These are phyloP conservation scores for Thielaviopsis punctulata DNA, from an alignment of 2,329 filamentous ascomycete genomes.

Conservation along the genomic window DNA sequence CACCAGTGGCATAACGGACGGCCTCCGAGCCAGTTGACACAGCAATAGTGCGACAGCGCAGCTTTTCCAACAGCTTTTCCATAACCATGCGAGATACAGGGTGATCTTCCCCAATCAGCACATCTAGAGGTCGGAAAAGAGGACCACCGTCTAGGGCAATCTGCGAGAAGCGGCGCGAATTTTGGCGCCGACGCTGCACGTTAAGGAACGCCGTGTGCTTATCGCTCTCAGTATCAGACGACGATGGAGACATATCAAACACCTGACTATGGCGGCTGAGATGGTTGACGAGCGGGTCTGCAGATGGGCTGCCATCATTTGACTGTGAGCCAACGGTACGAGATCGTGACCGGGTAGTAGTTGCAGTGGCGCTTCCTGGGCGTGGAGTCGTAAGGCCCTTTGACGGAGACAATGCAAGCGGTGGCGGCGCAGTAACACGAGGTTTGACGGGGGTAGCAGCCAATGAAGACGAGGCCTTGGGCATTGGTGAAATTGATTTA, in stretches of 20 bases:
- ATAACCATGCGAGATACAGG: constrained; percentile 96
- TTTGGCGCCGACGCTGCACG: constrained; percentile 86
- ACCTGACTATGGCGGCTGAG: constrained; percentile 87
- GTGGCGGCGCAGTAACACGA: constrained; percentile 33
- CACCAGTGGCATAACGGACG: constrained; percentile 82
- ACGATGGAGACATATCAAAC: constrained; percentile 91
- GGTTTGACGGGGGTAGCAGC: constrained; percentile 40
- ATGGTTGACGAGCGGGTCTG: constrained; percentile 53
- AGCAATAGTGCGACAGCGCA: constrained; percentile 84
- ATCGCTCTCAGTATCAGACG: constrained; percentile 90
- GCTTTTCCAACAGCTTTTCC: constrained; percentile 90
- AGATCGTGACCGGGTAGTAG: constrained; percentile 54
- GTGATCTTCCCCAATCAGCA: constrained; percentile 94
- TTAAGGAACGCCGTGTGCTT: constrained; percentile 80
- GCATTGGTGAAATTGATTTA: constrained; percentile 30
- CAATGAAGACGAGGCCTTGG: constrained; percentile 40
- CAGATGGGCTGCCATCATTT: constrained; percentile 71
- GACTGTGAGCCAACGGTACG: constrained; percentile 88
- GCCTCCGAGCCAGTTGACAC: constrained; percentile 83
- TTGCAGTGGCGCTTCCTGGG: constrained; percentile 42
- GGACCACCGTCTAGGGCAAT: constrained; percentile 70
- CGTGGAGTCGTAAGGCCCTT: constrained; percentile 44
- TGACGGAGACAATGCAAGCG: constrained; percentile 41
- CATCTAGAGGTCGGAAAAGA: constrained; percentile 75
- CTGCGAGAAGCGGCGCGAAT: constrained; percentile 82